Conservation (phyloP, 306 rosid genomes). For the Prunus mongolica region DNA sequence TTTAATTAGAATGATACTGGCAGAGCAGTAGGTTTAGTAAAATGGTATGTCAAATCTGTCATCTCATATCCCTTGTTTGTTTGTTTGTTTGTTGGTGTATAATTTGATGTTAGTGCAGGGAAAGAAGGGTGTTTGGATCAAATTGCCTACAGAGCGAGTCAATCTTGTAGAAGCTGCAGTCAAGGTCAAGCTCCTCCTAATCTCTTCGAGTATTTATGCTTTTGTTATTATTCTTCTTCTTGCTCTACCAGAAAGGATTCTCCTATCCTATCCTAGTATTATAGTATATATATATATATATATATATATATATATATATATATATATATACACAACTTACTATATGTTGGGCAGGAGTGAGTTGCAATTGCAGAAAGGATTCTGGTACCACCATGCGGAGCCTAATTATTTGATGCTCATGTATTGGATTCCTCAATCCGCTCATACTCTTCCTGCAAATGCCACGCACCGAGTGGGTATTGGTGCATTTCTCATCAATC, state of each 20-base stretch:
- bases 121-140: constrained; percentile 71
- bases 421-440: constrained; percentile 64
- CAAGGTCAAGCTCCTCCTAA: constrained; percentile 37
- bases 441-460: constrained; percentile 66
- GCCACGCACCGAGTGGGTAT: constrained; percentile 77
- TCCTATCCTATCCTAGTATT: no score
- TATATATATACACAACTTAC: background rate
- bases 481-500: constrained; percentile 67
- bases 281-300: background rate
- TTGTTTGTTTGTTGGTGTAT: background rate
- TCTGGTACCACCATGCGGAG: constrained; percentile 91
- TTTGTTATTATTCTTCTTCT: background rate
- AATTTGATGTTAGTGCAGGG: constrained; percentile 36
- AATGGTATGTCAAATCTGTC: no score
- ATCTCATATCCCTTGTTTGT: no score
- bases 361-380: constrained; percentile 55
- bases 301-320: background rate
- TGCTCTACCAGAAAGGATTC: no score
- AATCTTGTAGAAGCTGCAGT: constrained; percentile 59
- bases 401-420: constrained; percentile 79
- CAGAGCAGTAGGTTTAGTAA: no score
- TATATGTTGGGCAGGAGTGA: background rate
- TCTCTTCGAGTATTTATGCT: background rate
- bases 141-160: constrained; percentile 56
- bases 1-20: background rate